A percentile compares a stretch with the other conserved stretches of the same genome.
phyloP scores from a whole-genome alignment of 345 rosid species.

The Capsella bursapastoris region DNA sequence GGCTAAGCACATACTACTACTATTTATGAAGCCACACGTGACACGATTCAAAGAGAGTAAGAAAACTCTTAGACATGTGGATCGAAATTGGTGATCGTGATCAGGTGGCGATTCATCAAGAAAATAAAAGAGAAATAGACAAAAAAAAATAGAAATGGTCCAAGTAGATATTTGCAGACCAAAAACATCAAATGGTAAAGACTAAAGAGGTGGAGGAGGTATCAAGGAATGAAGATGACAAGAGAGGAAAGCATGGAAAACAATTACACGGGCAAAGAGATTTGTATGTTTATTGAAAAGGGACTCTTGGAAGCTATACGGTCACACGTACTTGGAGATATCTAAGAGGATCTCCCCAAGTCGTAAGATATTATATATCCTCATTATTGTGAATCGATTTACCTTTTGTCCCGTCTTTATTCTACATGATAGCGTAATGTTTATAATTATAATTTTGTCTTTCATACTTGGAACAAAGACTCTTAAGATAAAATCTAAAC shows the following conservation, averaged over 20 bases:
- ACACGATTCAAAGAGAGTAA: constrained; percentile 21
- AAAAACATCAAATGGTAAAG: constrained; percentile 30
- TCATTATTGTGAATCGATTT: background rate
- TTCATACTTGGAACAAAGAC: background rate
- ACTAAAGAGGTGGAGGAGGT: constrained; percentile 6
- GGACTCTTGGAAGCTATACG: constrained; percentile 2
- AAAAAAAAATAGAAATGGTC: constrained; percentile 18
- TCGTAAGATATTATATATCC: background rate
- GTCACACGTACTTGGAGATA: constrained; percentile 17
- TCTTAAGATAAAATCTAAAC: background rate
- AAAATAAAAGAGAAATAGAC: background rate
- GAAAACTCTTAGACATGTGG: constrained; percentile 24
- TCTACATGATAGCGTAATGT: background rate
- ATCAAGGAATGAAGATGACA: constrained; percentile 25
- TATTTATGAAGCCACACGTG: constrained; percentile 27
- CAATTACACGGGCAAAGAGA: constrained; percentile 13
- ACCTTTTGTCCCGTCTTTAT: background rate
- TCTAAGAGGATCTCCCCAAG: background rate
- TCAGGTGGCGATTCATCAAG: constrained; percentile 22
- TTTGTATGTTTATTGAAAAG: background rate
- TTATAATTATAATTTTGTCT: background rate
- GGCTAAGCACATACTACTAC: constrained; percentile 1
- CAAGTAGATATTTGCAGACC: constrained; percentile 6
- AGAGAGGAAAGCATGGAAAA: constrained; percentile 12
- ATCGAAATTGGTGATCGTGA: constrained; percentile 23